Evolutionary conservation across 2,329 filamentous ascomycete genomes (phyloP).

Genomic region (Claviceps sp.): DNA sequence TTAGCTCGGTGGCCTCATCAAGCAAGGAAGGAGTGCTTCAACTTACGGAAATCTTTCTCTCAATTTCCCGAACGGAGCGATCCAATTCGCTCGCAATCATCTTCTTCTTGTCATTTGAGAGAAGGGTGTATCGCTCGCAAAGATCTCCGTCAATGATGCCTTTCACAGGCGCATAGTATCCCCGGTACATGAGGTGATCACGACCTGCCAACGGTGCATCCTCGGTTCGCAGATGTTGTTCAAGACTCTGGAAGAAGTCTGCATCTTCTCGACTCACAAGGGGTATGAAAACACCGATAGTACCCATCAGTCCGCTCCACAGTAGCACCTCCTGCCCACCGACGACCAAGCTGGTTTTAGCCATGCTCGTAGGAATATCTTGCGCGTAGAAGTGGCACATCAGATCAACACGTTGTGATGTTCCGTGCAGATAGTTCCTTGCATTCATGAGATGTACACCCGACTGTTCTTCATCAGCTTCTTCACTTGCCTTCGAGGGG

Average conservation of each 20-base stretch:
- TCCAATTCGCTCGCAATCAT: slow-evolving; percentile 92
- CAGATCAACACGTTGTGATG: slow-evolving; percentile 69
- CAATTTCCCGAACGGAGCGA: slow-evolving; percentile 80
- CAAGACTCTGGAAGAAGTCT: slow-evolving; percentile 92
- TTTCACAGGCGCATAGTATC: slow-evolving; percentile 94
- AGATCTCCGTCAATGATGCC: slow-evolving; percentile 94
- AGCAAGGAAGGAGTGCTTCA: too few relatives aligned
- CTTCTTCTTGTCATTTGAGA: slow-evolving; percentile 81
- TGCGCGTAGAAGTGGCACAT: slow-evolving; percentile 84
- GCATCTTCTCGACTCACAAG: slow-evolving; percentile 87
- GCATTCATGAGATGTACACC: slow-evolving; percentile 87
- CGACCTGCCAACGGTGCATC: slow-evolving; percentile 80
- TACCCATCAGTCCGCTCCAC: slow-evolving; percentile 91
- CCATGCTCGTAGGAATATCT: slow-evolving; percentile 81
- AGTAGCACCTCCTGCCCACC: slow-evolving; percentile 84
- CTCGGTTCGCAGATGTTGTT: slow-evolving; percentile 74
- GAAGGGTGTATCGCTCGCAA: slow-evolving; percentile 76
- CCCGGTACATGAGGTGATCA: slow-evolving; percentile 89
- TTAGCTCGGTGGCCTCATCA: slow-evolving; percentile 11
- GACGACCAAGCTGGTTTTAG: slow-evolving; percentile 79
- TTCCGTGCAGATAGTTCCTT: slow-evolving; percentile 77
- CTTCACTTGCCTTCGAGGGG: slow-evolving; percentile 71
- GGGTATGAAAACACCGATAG: slow-evolving; percentile 82
- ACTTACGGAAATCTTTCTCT: slow-evolving; percentile 75
- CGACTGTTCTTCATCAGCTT: slow-evolving; percentile 83